Conservation (phyloP, 495 filamentous ascomycete genomes). For the Aspergillus sclerotiicarbonarius region DNA sequence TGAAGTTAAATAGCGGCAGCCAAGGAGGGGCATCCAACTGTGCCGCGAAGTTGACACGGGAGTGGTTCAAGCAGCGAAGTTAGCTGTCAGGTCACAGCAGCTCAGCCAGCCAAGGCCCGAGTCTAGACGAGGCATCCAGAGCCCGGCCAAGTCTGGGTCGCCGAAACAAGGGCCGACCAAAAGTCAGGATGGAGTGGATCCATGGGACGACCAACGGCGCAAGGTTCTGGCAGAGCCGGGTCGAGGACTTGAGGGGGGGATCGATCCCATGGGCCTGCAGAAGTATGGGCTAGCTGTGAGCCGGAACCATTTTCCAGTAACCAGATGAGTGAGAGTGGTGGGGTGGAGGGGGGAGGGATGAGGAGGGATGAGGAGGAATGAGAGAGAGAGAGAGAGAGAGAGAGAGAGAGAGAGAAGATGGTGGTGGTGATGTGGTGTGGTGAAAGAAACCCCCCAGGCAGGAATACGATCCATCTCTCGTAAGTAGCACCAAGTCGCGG, state of each 20-base stretch:
- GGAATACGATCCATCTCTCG: too few species aligned
- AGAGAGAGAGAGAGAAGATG: neutral
- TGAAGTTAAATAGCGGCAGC: slow-evolving; percentile 5
- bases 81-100: slow-evolving; percentile 1
- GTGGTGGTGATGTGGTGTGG: neutral
- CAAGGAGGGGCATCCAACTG: slow-evolving; percentile 3
- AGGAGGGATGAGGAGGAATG: neutral
- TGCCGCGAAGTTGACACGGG: neutral
- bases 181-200: neutral
- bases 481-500: too few species aligned
- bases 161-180: neutral
- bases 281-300: neutral
- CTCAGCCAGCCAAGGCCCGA: neutral
- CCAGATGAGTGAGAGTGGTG: neutral
- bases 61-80: slow-evolving; percentile 5
- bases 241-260: neutral
- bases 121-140: neutral
- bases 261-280: neutral
- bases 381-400: neutral
- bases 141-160: neutral
- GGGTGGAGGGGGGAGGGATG: neutral
- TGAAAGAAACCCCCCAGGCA: too few species aligned
- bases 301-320: neutral
- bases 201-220: slow-evolving; percentile 8
- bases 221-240: slow-evolving; percentile 5